Percentiles rank a stretch among this genome's conserved stretches.
Evolutionary conservation across 805 yeast genomes (phyloP).

Genomic region (Yarrowia sp.): DNA sequence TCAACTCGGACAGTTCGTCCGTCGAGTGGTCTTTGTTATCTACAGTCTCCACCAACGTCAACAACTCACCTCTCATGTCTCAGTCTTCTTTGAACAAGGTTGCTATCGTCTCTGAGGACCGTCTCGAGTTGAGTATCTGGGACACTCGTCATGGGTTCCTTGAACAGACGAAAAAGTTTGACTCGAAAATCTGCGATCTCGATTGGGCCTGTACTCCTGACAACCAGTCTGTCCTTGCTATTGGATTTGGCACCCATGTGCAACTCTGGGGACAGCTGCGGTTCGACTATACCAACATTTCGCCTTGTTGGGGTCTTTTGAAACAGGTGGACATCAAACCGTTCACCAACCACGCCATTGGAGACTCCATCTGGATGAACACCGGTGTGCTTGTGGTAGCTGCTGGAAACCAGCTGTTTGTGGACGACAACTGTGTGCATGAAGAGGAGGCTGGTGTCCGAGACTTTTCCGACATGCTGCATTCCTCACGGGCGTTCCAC

Average conservation of each 20-base stretch:
- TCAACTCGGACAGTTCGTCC: constrained; percentile 42
- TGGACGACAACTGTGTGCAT: constrained; percentile 75
- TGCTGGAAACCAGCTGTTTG: constrained; percentile 86
- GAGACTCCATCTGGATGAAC: constrained; percentile 86
- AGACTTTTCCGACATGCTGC: constrained; percentile 49
- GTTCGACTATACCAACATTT: constrained; percentile 83
- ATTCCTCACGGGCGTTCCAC: constrained; percentile 35
- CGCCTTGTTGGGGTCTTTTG: constrained; percentile 79
- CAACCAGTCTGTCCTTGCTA: constrained; percentile 75
- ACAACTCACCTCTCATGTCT: constrained; percentile 63
- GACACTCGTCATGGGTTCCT: constrained; percentile 70
- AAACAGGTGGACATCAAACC: constrained; percentile 72
- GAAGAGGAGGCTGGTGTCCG: constrained; percentile 59
- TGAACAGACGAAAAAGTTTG: constrained; percentile 61
- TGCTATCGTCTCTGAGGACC: constrained; percentile 69
- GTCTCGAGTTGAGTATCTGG: constrained; percentile 73
- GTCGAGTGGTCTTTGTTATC: constrained; percentile 54
- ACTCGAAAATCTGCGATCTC: constrained; percentile 62
- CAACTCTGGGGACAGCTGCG: constrained; percentile 80
- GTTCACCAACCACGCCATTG: constrained; percentile 80
- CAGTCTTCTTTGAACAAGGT: constrained; percentile 73
- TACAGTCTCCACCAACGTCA: constrained; percentile 58
- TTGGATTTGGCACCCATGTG: constrained; percentile 73
- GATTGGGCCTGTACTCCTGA: constrained; percentile 84
- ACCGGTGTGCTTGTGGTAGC: constrained; percentile 83